A percentile compares a stretch with the other conserved stretches of the same genome.
Evolutionary conservation across 495 filamentous ascomycete genomes (phyloP).

Genomic region (Neurospora sp.): DNA sequence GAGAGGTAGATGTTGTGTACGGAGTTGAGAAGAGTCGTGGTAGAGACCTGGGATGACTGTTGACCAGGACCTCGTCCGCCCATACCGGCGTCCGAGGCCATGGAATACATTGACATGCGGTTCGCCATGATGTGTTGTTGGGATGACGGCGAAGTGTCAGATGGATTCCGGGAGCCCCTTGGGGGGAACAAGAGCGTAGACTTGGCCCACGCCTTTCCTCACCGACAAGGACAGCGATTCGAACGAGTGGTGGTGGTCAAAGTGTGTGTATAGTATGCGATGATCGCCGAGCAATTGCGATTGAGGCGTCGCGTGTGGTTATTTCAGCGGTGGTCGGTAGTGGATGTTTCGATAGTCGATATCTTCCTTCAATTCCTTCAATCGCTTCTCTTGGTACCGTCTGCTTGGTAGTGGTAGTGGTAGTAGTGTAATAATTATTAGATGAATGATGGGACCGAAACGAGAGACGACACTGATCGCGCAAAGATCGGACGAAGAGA

Average conservation of each 20-base stretch:
- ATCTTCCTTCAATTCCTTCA: background rate
- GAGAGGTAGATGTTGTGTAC: slow-evolving; percentile 84
- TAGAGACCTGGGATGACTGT: slow-evolving; percentile 73
- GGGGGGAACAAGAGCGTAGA: background rate
- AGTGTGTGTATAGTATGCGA: background rate
- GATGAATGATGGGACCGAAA: background rate
- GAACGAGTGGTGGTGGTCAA: slow-evolving; percentile 8
- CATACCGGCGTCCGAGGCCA: slow-evolving; percentile 42
- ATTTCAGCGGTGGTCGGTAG: background rate
- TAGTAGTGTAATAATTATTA: background rate
- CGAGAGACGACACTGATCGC: background rate
- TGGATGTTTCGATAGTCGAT: background rate
- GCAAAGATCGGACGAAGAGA: slow-evolving; percentile 28
- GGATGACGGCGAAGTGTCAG: slow-evolving; percentile 2
- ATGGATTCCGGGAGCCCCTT: slow-evolving; percentile 21
- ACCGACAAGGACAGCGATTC: background rate
- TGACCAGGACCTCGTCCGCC: slow-evolving; percentile 50
- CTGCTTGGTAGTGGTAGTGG: background rate
- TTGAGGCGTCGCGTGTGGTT: background rate
- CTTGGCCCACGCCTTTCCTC: background rate
- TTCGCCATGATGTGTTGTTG: slow-evolving; percentile 50
- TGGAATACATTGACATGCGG: slow-evolving; percentile 82
- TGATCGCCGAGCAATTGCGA: background rate
- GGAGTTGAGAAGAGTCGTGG: slow-evolving; percentile 82
- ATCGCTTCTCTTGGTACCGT: background rate